A percentile compares a stretch with the other conserved stretches of the same genome.
Conservation (phyloP, 805 yeast species). For the Saccharomycopsis selenospora region DNA sequence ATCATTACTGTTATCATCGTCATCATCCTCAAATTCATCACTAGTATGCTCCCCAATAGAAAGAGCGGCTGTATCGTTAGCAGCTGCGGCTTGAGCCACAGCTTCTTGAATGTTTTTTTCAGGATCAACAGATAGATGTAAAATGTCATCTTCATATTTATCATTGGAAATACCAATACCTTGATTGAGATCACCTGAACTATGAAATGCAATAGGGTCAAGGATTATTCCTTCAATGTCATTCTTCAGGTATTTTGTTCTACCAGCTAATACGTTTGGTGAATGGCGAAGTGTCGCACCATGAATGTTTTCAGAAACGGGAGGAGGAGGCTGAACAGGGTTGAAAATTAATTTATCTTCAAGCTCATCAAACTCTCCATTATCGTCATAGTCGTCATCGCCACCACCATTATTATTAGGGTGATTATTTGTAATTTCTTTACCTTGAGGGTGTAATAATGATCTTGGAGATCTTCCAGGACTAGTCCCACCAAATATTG, state of each 20-base stretch:
- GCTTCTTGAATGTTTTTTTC: neutral
- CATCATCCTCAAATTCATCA: slow-evolving; percentile 17
- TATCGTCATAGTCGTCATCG: neutral
- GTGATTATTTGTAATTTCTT: no score
- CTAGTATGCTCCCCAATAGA: neutral
- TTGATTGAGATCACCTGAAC: slow-evolving; percentile 25
- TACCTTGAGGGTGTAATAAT: neutral
- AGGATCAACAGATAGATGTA: neutral
- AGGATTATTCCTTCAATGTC: slow-evolving; percentile 13
- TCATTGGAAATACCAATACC: slow-evolving; percentile 31
- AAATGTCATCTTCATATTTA: slow-evolving; percentile 34
- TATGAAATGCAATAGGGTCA: slow-evolving; percentile 15
- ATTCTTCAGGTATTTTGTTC: slow-evolving; percentile 17
- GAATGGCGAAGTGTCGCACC: slow-evolving; percentile 3
- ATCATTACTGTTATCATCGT: slow-evolving; percentile 16
- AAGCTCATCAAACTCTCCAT: neutral
- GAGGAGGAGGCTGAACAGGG: neutral
- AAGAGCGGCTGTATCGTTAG: neutral
- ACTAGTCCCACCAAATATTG: no score
- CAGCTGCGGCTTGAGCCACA: neutral
- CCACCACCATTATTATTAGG: no score
- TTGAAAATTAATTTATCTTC: neutral
- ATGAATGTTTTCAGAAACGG: neutral
- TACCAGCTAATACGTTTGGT: neutral
- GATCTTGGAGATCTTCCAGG: neutral